Evolutionary conservation across 129 eudicot genomes (phyloP), one percentile per base, ranked within the genome.

Genomic region (Flaveria trinervia): DNA sequence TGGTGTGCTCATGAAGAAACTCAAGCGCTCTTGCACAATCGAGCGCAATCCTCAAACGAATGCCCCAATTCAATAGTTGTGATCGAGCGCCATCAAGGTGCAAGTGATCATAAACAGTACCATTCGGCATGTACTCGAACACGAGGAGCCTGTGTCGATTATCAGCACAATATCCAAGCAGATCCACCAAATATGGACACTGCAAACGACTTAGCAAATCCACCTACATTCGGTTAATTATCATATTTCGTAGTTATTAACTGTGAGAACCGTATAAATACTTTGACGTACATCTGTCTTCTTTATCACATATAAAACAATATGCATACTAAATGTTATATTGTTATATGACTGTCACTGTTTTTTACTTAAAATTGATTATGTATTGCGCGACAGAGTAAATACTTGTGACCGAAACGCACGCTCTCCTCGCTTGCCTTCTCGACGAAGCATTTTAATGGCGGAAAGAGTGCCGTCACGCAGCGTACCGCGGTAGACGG

Each of bases 131-230:
- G 81, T 70, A 94, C 26, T 94, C 97, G 45, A 89, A 87, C 57
- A 94, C 82, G 9, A 94, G 87, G 56, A 89, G 80, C 49, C 97
- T 85, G 77, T 91, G 93, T n/a, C 87, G 84, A 67, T 89, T 87
- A 79, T 94, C 99, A 9, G 99, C 99, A 46, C 99, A 94, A 49
- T 94, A 94, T 76, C 99, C 99, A 50, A 94, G 84, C 4, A 94
- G 88, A 65, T 91, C 89, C 80, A 85, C 86, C 80, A 91, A 81
- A 89, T 86, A 78, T 1, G 93, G 92, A 72, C 90, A 83, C 23
- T 80, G 86, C 70, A 94, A 61, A 49, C 93, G 88, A 80, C 99
- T 91, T 39, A 94, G 80, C 79, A 94, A 87, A 82, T 94, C 99
- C 77, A 94, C 99, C 97, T 93, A 84, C 69, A 67, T 46, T 55